Conservation (phyloP, 164 flowering plant species). For the Magnolia sinica region DNA sequence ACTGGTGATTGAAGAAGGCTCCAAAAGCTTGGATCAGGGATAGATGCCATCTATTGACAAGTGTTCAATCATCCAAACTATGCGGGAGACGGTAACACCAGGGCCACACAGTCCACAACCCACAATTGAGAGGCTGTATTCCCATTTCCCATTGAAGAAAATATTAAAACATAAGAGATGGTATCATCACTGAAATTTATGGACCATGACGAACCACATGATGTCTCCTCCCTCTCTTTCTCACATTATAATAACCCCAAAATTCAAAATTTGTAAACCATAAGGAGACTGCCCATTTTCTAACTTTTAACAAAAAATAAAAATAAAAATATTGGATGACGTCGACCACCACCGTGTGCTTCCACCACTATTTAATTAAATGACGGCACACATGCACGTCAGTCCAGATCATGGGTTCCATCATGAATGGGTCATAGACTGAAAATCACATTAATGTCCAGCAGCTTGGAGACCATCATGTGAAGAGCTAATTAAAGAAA, state of each 20-base stretch:
- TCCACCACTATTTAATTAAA: background rate
- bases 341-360: background rate
- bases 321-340: background rate
- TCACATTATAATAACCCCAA: background rate
- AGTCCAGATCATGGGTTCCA: background rate
- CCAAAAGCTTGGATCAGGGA: background rate
- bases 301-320: background rate
- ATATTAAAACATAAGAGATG: background rate
- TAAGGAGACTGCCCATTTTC: background rate
- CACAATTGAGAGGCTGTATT: too few species aligned
- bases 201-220: conserved; percentile 26
- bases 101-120: background rate
- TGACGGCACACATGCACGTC: background rate
- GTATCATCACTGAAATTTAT: conserved; percentile 3
- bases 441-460: background rate
- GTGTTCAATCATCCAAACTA: background rate
- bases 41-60: background rate
- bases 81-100: background rate
- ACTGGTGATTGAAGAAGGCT: background rate
- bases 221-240: conserved; percentile 11
- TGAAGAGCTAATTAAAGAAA: too few species aligned
- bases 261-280: background rate
- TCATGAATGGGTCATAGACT: background rate
- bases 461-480: too few species aligned
- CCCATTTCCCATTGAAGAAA: background rate